Evolutionary conservation across 257 asterid species (phyloP), one percentile per base, ranked within the genome.

Genomic region (Nicotiana noctiflora): DNA sequence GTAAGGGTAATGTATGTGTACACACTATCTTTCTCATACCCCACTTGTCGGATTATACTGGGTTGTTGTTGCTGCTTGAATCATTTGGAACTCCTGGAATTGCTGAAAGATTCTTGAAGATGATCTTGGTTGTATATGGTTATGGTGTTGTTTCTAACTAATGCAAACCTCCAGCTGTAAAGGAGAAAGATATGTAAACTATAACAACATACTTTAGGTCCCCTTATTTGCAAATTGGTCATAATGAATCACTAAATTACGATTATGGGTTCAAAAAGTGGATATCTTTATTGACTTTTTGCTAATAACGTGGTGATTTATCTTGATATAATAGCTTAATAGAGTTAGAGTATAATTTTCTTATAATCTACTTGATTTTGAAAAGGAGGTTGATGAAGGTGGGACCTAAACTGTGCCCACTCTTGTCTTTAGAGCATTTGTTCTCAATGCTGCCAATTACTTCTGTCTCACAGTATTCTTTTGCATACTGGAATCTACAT

Each of bases 51-150:
- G 2, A 40, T 40, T 40, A 40, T 40, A 40, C 11, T 1, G 46
- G 46, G 11, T 37, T 37, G 46, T 37, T 40, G 2, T 40, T 72
- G 21, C 13, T 46, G 40, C 0, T 18, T 65, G 23, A 31, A 65
- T 65, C 75, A 66, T 34, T 11, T 66, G 75, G 52, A 15, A 18
- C 74, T 31, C 31, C 49, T 31, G 25, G 75, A 40, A 68, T 37
- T 68, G 76, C 32, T 68, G 76, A 67, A n/a, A 68, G 31, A n/a
- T 68, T 37, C 78, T 74, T 49, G 44, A 40, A 6, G 78, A 74
- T 74, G 61, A 49, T 74, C 44, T 21, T 72, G 40, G 0, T 74
- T 59, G 60, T 3, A 31, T 14, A 65, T 17, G 70, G 8, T 65
- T 0, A 4, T 65, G 75, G 13, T 64, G 14, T 29, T 14, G 44